Percentiles rank a stretch among this genome's conserved stretches.
Evolutionary conservation across 129 eudicot species (phyloP).

Genomic region (Ambrosia artemisiifolia): DNA sequence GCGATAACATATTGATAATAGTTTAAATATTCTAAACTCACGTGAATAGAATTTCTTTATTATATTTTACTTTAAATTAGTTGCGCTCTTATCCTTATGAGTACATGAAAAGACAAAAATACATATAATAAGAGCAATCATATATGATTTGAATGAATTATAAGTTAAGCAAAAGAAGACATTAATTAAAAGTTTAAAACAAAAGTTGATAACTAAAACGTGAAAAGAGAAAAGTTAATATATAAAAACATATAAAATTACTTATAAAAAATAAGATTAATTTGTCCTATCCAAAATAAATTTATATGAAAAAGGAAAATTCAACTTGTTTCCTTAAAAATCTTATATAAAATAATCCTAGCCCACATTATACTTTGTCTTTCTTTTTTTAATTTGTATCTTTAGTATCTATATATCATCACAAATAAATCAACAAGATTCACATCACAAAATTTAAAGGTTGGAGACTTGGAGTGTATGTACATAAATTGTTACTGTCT

Average conservation of each 20-base stretch:
- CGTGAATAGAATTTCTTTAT: neutral
- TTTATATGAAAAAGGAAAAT: neutral
- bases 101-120: neutral
- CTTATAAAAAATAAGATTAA: neutral
- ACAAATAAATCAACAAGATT: neutral
- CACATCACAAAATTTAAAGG: conserved; percentile 18
- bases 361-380: neutral
- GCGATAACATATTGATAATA: neutral
- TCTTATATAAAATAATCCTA: neutral
- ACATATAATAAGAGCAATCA: neutral
- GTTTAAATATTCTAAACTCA: neutral
- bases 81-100: neutral
- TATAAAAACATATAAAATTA: neutral
- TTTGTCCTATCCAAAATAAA: conserved; percentile 13
- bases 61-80: neutral
- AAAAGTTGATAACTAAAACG: neutral
- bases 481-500: conserved; percentile 8
- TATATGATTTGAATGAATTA: neutral
- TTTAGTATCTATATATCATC: neutral
- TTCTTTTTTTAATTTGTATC: neutral
- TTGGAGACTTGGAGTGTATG: conserved; percentile 15
- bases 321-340: neutral
- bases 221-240: neutral
- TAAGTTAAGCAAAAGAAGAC: neutral
- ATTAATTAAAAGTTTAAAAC: neutral